Evolutionary conservation across 1,284 basidiomycete genomes (phyloP), one percentile per base, ranked within the genome.

Genomic region (Puccinia coronata): DNA sequence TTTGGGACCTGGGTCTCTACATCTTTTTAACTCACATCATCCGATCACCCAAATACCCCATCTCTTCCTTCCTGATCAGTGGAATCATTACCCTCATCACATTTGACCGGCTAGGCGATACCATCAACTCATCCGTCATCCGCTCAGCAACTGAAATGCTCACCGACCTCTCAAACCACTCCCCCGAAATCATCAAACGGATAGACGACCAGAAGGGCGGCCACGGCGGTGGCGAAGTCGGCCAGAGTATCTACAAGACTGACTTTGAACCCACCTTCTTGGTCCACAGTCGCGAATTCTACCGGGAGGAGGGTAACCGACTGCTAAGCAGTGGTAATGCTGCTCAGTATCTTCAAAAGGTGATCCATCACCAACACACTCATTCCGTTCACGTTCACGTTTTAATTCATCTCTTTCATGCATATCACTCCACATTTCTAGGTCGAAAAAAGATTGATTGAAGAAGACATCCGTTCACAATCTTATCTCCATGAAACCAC

Each of bases 51-150:
- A 82, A 83, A 53, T 86, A 88, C 76, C 92, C 94, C 63, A 95
- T 99, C 87, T 91, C 92, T 84, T 90, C 91, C 53, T 92, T 96
- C 84, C 87, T 98, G 83, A 89, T 94, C 83, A 88, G 90, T 28
- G 94, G 95, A 5, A 89, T 98, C 63, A 89, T 98, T 75, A 91
- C 90, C 47, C 93, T 96, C 86, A 92, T 99, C 75, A 93, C 91
- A 83, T 91, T 94, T 82, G 96, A 99, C 85, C 92, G 96, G 25
- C 92, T 96, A 83, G 96, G 96, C 34, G 92, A 92, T 83, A 91
- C 91, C 70, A 96, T 99, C 85, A 95, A 95, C 86, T 92, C 94
- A 41, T 96, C 94, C 9, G 92, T 93, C 5, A 91, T 98, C 82
- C 93, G 94, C 85, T 92, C 92, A 84, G 95, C 92, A 82, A 82